These are phyloP conservation scores for Lachancea quebecensis DNA, from an alignment of 805 yeast genomes.

Conservation along the genomic window DNA sequence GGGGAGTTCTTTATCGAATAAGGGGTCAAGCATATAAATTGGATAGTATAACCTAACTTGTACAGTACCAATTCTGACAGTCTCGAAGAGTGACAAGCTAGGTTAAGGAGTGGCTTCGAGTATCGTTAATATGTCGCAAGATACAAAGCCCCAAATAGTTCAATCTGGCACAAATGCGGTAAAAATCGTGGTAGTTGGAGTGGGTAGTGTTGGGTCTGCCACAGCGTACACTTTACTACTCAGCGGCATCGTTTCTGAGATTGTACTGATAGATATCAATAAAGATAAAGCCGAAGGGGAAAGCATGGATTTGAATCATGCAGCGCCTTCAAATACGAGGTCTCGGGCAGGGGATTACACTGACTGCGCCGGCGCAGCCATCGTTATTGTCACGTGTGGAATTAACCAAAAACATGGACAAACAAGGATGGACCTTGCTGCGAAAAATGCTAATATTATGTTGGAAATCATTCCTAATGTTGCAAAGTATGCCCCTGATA, in stretches of 20 bases:
- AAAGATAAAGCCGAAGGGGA: conserved; percentile 10
- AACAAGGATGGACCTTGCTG: conserved; percentile 11
- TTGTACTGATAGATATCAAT: conserved; percentile 8
- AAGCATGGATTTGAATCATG: conserved; percentile 11
- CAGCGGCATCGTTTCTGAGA: conserved; percentile 9
- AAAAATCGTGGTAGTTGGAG: conserved; percentile 9
- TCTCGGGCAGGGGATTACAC: conserved; percentile 7
- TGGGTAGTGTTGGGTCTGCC: conserved; percentile 11
- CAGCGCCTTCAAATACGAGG: conserved; percentile 8
- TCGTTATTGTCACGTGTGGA: conserved; percentile 11
- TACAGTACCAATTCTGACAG: no score
- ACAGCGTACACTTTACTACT: conserved; percentile 11
- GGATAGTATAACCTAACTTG: no score
- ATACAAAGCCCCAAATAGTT: background rate
- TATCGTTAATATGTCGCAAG: background rate
- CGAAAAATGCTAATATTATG: conserved; percentile 10
- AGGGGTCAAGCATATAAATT: no score
- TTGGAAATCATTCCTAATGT: conserved; percentile 11
- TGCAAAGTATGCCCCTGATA: conserved; percentile 10
- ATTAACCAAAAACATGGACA: conserved; percentile 11
- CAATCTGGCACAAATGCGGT: background rate
- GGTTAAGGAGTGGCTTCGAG: no score
- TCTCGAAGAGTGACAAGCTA: no score
- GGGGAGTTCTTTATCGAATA: no score
- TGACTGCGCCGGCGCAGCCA: conserved; percentile 9